phyloP scores from a whole-genome alignment of 306 rosid genomes.

The Citrullus amarus region DNA sequence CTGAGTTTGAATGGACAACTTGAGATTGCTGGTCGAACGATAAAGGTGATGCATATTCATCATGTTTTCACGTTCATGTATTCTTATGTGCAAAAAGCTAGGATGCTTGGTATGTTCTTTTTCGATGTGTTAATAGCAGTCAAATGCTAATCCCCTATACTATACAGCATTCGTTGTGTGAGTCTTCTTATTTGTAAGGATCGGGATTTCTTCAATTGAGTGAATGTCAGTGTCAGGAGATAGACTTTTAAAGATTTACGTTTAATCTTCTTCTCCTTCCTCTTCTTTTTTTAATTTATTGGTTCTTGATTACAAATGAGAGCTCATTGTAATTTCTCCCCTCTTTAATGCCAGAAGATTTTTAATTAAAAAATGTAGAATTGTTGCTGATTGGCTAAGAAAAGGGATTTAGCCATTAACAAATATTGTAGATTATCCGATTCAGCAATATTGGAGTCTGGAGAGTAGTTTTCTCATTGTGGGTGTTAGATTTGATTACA shows the following conservation, averaged over 20 bases:
- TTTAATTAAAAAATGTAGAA: background rate
- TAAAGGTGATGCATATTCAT: conserved; percentile 48
- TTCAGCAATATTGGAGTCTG: background rate
- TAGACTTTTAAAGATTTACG: background rate
- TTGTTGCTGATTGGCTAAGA: background rate
- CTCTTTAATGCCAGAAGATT: background rate
- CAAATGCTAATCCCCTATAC: background rate
- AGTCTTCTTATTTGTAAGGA: background rate
- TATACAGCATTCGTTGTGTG: background rate
- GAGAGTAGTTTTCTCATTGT: background rate
- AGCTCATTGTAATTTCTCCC: too few relatives aligned
- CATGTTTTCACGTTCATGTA: background rate
- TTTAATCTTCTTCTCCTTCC: background rate
- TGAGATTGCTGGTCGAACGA: conserved; percentile 78
- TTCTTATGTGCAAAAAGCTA: background rate
- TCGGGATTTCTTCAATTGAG: background rate
- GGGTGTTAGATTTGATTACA: background rate
- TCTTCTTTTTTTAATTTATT: too few relatives aligned
- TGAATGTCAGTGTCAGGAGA: background rate
- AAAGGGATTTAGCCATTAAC: background rate
- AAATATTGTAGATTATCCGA: background rate
- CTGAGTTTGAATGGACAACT: conserved; percentile 83
- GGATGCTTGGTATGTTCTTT: background rate
- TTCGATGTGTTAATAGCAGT: background rate
- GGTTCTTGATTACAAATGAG: background rate